Evolutionary conservation across 2,329 filamentous ascomycete species (phyloP).

Genomic region (Aspergillus sp.): DNA sequence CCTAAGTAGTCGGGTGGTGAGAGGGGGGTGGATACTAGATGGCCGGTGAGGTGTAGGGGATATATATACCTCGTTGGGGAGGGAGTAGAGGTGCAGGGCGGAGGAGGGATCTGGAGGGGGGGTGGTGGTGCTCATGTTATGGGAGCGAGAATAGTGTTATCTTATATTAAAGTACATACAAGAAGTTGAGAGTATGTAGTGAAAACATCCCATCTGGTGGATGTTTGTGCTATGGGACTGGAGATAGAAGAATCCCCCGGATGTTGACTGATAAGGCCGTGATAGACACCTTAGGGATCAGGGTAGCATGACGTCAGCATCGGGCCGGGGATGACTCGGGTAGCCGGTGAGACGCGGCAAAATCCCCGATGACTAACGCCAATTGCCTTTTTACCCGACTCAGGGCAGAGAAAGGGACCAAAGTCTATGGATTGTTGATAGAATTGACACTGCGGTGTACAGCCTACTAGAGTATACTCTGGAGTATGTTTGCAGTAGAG

Average conservation of each 20-base stretch:
- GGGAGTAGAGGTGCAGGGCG: slow-evolving; percentile 23
- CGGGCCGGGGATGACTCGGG: slow-evolving; percentile 2
- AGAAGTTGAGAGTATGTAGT: not conserved
- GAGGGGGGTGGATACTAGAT: not conserved
- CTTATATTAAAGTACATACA: not conserved
- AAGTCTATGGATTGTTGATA: too few species aligned
- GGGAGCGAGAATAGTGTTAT: not conserved
- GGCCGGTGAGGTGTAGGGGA: not conserved
- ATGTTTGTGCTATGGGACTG: too few species aligned
- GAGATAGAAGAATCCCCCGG: too few species aligned
- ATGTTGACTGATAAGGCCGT: too few species aligned
- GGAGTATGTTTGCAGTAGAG: too few species aligned
- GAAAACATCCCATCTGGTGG: not conserved
- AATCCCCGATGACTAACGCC: not conserved
- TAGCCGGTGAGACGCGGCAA: slow-evolving; percentile 6
- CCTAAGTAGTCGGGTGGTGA: slow-evolving; percentile 32
- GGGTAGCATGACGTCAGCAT: not conserved
- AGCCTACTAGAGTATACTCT: not conserved
- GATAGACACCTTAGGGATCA: too few species aligned
- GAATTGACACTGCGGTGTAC: not conserved
- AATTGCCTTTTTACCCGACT: not conserved
- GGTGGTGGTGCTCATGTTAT: not conserved
- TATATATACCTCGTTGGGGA: slow-evolving; percentile 36
- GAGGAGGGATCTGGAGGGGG: slow-evolving; percentile 1
- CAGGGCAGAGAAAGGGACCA: too few species aligned